phyloP scores from a whole-genome alignment of 345 rosid species.

The Laguncularia racemosa region DNA sequence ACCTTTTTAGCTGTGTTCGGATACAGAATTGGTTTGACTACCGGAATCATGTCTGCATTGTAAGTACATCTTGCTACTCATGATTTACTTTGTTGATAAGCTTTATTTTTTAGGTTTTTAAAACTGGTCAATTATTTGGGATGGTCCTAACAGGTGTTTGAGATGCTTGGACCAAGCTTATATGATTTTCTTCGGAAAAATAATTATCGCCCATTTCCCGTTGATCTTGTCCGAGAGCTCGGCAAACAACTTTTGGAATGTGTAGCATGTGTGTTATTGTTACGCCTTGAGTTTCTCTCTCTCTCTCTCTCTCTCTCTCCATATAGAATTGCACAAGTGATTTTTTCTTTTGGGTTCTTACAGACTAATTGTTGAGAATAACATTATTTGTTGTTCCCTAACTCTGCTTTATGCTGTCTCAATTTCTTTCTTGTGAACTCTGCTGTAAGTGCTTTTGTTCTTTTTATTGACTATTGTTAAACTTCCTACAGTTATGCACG shows the following conservation, averaged over 20 bases:
- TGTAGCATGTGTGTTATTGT: conserved; percentile 58
- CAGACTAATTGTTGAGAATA: no score
- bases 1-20: conserved; percentile 52
- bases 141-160: conserved; percentile 51
- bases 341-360: no score
- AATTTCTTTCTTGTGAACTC: not conserved
- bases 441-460: conserved; percentile 9
- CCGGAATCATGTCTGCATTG: conserved; percentile 59
- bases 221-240: conserved; percentile 69
- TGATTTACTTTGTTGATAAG: not conserved
- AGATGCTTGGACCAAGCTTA: conserved; percentile 81
- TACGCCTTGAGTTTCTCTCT: conserved; percentile 17
- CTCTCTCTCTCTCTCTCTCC: conserved; percentile 1
- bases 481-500: conserved; percentile 55
- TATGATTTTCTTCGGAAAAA: conserved; percentile 68
- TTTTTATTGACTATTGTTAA: not conserved
- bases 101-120: not conserved
- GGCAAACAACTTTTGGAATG: conserved; percentile 76
- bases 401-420: no score
- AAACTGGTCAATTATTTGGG: conserved; percentile 2
- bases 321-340: no score
- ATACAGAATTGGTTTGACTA: conserved; percentile 60
- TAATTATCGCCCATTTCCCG: conserved; percentile 58
- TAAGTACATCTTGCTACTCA: conserved; percentile 29
- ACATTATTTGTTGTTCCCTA: no score